Evolutionary conservation across 192 early-diverging fungal species (phyloP).

Genomic region (Spizellomyces punctatus): DNA sequence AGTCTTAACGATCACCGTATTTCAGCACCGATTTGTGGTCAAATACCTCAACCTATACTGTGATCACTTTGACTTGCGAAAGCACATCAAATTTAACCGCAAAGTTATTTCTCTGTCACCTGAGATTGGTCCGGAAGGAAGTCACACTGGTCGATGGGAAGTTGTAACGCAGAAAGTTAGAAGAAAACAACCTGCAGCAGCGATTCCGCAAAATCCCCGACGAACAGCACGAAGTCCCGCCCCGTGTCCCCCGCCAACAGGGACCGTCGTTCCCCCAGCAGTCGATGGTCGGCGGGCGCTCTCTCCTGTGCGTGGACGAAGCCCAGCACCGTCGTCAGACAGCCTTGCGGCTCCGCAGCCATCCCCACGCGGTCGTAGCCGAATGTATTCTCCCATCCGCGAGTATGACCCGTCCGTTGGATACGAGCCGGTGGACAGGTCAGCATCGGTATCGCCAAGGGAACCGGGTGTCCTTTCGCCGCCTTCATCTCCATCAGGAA

Average conservation of each 20-base stretch:
- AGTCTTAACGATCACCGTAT: no score
- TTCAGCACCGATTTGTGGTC: conserved; percentile 41
- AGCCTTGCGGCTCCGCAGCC: neutral
- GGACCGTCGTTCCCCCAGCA: neutral
- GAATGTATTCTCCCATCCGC: conserved; percentile 1
- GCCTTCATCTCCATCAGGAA: neutral
- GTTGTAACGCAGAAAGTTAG: conserved; percentile 32
- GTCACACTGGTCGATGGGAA: conserved; percentile 47
- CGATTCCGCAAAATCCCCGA: neutral
- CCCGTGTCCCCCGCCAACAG: neutral
- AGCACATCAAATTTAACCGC: conserved; percentile 57
- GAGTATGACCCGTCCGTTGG: conserved; percentile 22
- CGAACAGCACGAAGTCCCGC: neutral
- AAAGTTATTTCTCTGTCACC: conserved; percentile 51
- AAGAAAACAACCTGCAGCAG: conserved; percentile 6
- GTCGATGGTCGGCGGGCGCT: conserved; percentile 1
- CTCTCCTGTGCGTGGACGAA: neutral
- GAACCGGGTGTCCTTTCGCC: neutral
- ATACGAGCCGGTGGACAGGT: conserved; percentile 13
- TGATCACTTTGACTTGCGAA: conserved; percentile 48
- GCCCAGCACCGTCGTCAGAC: neutral
- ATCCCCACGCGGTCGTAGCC: neutral
- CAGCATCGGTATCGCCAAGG: conserved; percentile 1
- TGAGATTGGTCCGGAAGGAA: conserved; percentile 37
- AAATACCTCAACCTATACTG: conserved; percentile 58